Conservation (phyloP, 1,139 yeast genomes). For the Tardiomyces digboiensis region DNA sequence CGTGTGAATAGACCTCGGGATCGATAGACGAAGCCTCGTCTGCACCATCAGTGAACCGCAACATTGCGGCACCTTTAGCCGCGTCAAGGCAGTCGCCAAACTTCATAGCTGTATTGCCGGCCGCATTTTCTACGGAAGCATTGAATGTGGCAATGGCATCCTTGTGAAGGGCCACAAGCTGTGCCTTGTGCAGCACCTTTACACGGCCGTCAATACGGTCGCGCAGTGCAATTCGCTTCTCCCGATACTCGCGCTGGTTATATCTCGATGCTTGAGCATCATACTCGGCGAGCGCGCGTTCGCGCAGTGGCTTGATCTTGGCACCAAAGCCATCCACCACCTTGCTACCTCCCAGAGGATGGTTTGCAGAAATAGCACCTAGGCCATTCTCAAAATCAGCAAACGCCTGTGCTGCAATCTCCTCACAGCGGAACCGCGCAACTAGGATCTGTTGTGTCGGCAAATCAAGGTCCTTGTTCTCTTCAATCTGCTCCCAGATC, state of each 20-base stretch:
- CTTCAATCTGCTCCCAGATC: slow-evolving; percentile 92
- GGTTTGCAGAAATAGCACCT: slow-evolving; percentile 11
- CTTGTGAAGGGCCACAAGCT: slow-evolving; percentile 29
- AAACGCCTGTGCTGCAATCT: slow-evolving; percentile 50
- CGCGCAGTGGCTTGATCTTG: slow-evolving; percentile 17
- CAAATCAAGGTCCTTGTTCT: slow-evolving; percentile 85
- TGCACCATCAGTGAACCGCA: slow-evolving; percentile 21
- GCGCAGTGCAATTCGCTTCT: slow-evolving; percentile 42
- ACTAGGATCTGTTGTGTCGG: slow-evolving; percentile 96
- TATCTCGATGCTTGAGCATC: slow-evolving; percentile 71
- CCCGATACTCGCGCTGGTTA: slow-evolving; percentile 50
- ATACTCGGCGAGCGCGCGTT: slow-evolving; percentile 39
- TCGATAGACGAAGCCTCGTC: slow-evolving; percentile 17
- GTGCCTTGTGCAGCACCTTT: slow-evolving; percentile 32
- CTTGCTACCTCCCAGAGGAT: slow-evolving; percentile 12
- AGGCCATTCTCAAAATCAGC: slow-evolving; percentile 36
- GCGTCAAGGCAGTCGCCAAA: slow-evolving; percentile 23
- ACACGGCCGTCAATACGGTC: slow-evolving; percentile 23
- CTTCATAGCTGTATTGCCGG: slow-evolving; percentile 4
- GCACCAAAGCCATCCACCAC: slow-evolving; percentile 23
- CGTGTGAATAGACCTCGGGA: slow-evolving; percentile 17
- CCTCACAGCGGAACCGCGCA: slow-evolving; percentile 92
- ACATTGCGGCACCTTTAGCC: slow-evolving; percentile 19
- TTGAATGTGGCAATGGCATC: slow-evolving; percentile 12
- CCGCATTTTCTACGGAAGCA: slow-evolving; percentile 1